phyloP scores from a whole-genome alignment of 2,329 filamentous ascomycete genomes.

The Sporothrix inflata region DNA sequence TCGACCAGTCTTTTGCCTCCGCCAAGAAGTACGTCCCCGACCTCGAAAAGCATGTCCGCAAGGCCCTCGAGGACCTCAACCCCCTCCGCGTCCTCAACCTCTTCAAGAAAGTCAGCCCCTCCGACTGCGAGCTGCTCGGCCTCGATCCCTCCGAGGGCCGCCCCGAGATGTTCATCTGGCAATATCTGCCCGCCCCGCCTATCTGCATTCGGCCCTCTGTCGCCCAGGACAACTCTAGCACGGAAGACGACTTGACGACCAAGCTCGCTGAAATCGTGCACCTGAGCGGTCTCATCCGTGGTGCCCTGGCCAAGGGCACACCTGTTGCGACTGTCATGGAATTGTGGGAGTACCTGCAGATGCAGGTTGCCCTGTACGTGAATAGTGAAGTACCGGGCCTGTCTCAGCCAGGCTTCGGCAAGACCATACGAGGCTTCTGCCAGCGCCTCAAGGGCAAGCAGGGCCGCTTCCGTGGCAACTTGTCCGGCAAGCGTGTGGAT shows the following conservation, averaged over 20 bases:
- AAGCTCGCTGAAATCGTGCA: constrained; percentile 97
- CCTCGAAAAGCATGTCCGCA: constrained; percentile 86
- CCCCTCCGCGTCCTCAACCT: constrained; percentile 86
- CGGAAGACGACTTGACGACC: constrained; percentile 93
- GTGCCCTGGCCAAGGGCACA: constrained; percentile 80
- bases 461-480: constrained; percentile 92
- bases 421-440: constrained; percentile 89
- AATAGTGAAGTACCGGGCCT: constrained; percentile 95
- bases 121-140: constrained; percentile 88
- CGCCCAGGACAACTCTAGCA: constrained; percentile 88
- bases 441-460: constrained; percentile 97
- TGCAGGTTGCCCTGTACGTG: constrained; percentile 96
- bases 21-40: constrained; percentile 79
- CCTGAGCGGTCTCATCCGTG: constrained; percentile 83
- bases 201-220: constrained; percentile 95
- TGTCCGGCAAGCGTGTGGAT: constrained; percentile 97
- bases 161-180: constrained; percentile 98
- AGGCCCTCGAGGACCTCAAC: constrained; percentile 92
- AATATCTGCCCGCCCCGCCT: constrained; percentile 89
- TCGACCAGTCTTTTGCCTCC: constrained; percentile 81
- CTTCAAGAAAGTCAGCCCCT: constrained; percentile 82
- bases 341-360: constrained; percentile 95
- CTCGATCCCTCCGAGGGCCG: constrained; percentile 84
- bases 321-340: constrained; percentile 91
- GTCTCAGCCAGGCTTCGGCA: constrained; percentile 84